Conservation (phyloP, 768 basidiomycete genomes). For the Chlorophyllum brunneum region DNA sequence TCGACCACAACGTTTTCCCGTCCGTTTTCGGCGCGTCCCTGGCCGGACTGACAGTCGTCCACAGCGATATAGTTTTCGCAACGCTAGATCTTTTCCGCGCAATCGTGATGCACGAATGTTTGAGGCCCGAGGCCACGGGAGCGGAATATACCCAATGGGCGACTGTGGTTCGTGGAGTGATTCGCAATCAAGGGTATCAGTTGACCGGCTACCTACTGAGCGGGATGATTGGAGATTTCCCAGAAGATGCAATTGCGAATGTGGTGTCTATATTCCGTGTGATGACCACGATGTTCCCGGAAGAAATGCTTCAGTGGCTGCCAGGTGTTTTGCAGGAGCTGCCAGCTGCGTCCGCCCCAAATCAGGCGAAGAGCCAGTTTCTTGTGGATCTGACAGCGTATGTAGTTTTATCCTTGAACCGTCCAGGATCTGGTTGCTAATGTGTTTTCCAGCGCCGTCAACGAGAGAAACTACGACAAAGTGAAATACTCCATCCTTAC, state of each 20-base stretch:
- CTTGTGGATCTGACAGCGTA: slow-evolving; percentile 72
- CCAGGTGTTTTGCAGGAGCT: slow-evolving; percentile 68
- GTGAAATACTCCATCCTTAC: slow-evolving; percentile 74
- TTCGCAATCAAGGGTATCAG: slow-evolving; percentile 70
- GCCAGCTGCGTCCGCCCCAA: slow-evolving; percentile 55
- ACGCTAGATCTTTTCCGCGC: slow-evolving; percentile 76
- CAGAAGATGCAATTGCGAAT: slow-evolving; percentile 72
- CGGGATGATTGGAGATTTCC: slow-evolving; percentile 85
- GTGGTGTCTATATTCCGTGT: slow-evolving; percentile 79
- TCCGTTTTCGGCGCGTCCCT: slow-evolving; percentile 73
- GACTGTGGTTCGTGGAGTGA: slow-evolving; percentile 50
- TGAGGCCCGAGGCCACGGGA: slow-evolving; percentile 32
- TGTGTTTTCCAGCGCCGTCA: slow-evolving; percentile 49
- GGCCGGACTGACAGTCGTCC: slow-evolving; percentile 77
- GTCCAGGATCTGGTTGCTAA: slow-evolving; percentile 13
- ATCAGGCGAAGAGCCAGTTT: slow-evolving; percentile 67
- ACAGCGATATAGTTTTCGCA: slow-evolving; percentile 77
- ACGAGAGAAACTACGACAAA: slow-evolving; percentile 66
- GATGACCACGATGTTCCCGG: slow-evolving; percentile 62
- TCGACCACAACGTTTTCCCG: slow-evolving; percentile 75
- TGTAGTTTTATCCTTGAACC: slow-evolving; percentile 25
- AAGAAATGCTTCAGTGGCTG: slow-evolving; percentile 69
- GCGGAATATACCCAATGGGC: slow-evolving; percentile 54
- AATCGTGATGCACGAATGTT: slow-evolving; percentile 73
- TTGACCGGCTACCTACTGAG: slow-evolving; percentile 65